Evolutionary conservation across 2,329 filamentous ascomycete species (phyloP).

Genomic region (Mycosphaerella sp.): DNA sequence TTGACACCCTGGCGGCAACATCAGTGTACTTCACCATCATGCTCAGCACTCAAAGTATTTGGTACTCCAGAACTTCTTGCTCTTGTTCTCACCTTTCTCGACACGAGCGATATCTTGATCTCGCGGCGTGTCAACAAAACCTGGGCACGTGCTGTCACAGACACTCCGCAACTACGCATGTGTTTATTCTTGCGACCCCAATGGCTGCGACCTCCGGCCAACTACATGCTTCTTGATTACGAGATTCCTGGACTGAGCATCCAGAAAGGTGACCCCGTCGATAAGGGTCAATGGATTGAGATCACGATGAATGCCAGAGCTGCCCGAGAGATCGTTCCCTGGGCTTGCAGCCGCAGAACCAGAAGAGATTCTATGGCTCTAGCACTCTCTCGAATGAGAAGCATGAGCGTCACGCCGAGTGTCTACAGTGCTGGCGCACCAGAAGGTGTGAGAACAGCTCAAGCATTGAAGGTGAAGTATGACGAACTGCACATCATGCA

Average conservation of each 20-base stretch:
- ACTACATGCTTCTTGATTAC: constrained; percentile 24
- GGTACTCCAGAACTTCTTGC: constrained; percentile 25
- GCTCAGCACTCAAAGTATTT: constrained; percentile 22
- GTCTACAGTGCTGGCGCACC: constrained; percentile 7
- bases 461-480: constrained; percentile 13
- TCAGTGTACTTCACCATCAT: constrained; percentile 9
- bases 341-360: no score
- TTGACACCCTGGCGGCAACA: not conserved
- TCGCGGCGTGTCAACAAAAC: constrained; percentile 16
- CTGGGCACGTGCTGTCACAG: constrained; percentile 17
- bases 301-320: constrained; percentile 20
- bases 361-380: no score
- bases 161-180: constrained; percentile 24
- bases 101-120: constrained; percentile 18
- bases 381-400: no score
- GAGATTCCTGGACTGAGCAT: constrained; percentile 24
- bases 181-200: constrained; percentile 23
- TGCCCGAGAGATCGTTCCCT: constrained; percentile 17
- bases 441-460: not conserved
- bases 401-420: no score
- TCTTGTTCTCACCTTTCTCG: constrained; percentile 18
- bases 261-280: constrained; percentile 17
- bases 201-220: constrained; percentile 16
- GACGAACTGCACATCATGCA: constrained; percentile 22
- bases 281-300: constrained; percentile 25